phyloP scores from a whole-genome alignment of 2,329 filamentous ascomycete genomes.

The Aspergillus udagawae region DNA sequence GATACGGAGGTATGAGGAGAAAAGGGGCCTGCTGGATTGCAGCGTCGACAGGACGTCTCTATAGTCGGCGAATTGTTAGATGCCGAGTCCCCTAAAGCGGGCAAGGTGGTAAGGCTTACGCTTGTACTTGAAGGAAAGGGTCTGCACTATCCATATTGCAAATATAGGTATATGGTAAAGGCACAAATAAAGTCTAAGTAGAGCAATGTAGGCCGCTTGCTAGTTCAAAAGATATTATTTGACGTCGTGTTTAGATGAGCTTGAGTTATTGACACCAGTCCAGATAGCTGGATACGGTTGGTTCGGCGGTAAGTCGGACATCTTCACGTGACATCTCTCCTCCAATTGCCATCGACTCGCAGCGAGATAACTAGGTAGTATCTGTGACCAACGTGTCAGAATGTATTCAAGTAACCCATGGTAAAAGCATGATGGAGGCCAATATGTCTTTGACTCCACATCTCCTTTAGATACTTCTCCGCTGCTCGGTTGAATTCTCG shows the following conservation, averaged over 20 bases:
- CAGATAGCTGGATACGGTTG: slow-evolving; percentile 1
- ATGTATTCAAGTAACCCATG: slow-evolving; percentile 14
- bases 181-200: background rate
- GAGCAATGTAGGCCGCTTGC: background rate
- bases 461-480: slow-evolving; percentile 25
- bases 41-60: slow-evolving; percentile 89
- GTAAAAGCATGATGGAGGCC: slow-evolving; percentile 20
- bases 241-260: background rate
- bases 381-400: slow-evolving; percentile 4
- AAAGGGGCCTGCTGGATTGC: slow-evolving; percentile 74
- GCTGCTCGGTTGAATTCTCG: slow-evolving; percentile 22
- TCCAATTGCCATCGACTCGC: background rate
- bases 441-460: slow-evolving; percentile 24
- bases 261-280: background rate
- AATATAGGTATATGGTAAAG: background rate
- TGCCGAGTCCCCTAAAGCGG: background rate
- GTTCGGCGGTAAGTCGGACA: slow-evolving; percentile 1
- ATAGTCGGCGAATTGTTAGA: slow-evolving; percentile 12
- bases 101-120: slow-evolving; percentile 27
- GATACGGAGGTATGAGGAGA: slow-evolving; percentile 93
- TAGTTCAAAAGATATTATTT: background rate
- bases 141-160: slow-evolving; percentile 35
- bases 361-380: background rate
- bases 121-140: slow-evolving; percentile 48
- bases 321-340: background rate